Evolutionary conservation across 257 asterid species (phyloP), one percentile per base, ranked within the genome.

Genomic region (Rhazya stricta): DNA sequence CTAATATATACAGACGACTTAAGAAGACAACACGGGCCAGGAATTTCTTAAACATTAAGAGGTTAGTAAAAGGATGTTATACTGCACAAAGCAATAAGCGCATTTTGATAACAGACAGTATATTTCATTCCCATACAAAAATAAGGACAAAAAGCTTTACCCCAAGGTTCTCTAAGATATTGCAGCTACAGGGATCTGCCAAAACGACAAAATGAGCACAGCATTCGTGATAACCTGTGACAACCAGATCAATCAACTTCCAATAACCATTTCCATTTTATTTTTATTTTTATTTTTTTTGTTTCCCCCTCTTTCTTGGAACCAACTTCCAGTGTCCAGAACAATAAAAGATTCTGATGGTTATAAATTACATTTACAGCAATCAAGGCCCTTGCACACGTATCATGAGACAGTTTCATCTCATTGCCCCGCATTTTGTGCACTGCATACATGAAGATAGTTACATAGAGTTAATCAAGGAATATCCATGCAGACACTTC

Each of bases 111-210:
- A 18, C 45, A 29, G 15, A 9, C 45, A 30, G n/a, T n/a, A n/a
- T 60, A 70, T 45, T 39, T 42, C 56, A 61, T 1, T 51, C 19
- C n/a, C 0, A 7, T 0, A 62, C 32, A 5, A 54, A 1, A 18
- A 63, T 1, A 69, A 48, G 62, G 60, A 72, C 8, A 29, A 73
- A 62, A 54, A 69, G 46, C 67, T 45, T 48, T 90, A 90, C 99
- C 99, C 60, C 92, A 90, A 58, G 99, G 99, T 77, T 80, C 89
- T 91, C 76, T 82, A 85, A 50, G 97, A 81, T 81, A 92, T 82
- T 63, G 92, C 83, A 76, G 99, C 86, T 69, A 92, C 94, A 19
- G 97, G 99, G 53, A 83, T 79, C 79, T 83, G 85, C 99, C 99
- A 94, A 88, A 89, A 94, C 92, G 95, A 94, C 30, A 90, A 37